Evolutionary conservation across 345 rosid species (phyloP).

Genomic region (Populus simonii): DNA sequence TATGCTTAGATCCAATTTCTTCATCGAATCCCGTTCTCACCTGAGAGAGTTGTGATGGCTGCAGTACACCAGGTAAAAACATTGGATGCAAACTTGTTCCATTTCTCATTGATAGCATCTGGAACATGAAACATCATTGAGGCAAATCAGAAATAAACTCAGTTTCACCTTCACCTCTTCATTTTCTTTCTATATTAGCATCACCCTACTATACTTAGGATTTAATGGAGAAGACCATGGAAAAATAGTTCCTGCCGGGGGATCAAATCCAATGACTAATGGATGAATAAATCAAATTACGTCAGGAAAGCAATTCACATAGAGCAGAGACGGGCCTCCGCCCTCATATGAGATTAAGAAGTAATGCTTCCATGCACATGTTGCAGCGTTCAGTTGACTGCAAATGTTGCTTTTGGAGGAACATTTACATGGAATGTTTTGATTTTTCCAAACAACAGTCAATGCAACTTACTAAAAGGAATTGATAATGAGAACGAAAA

Average conservation of each 20-base stretch:
- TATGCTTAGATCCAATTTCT: slow-evolving; percentile 32
- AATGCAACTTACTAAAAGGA: neutral
- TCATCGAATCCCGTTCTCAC: slow-evolving; percentile 25
- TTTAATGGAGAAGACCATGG: neutral
- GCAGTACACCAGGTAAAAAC: slow-evolving; percentile 57
- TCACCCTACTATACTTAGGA: neutral
- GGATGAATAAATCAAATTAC: neutral
- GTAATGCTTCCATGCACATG: neutral
- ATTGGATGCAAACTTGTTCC: slow-evolving; percentile 67
- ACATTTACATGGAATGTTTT: too few relatives aligned
- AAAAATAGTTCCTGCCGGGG: neutral
- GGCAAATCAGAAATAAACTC: slow-evolving; percentile 10
- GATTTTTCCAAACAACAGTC: neutral
- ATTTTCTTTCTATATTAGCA: neutral
- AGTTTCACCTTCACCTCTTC: neutral
- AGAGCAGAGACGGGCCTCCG: neutral
- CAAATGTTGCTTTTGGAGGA: too few relatives aligned
- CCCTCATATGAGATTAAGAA: neutral
- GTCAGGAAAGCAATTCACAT: neutral
- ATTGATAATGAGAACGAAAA: neutral
- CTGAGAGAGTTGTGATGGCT: slow-evolving; percentile 47
- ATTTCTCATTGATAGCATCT: slow-evolving; percentile 84
- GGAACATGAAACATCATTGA: slow-evolving; percentile 19
- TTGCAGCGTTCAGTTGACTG: neutral
- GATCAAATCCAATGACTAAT: neutral